A percentile compares a stretch with the other conserved stretches of the same genome.
Evolutionary conservation across 768 basidiomycete species (phyloP).

Genomic region (Pluteus cervinus): DNA sequence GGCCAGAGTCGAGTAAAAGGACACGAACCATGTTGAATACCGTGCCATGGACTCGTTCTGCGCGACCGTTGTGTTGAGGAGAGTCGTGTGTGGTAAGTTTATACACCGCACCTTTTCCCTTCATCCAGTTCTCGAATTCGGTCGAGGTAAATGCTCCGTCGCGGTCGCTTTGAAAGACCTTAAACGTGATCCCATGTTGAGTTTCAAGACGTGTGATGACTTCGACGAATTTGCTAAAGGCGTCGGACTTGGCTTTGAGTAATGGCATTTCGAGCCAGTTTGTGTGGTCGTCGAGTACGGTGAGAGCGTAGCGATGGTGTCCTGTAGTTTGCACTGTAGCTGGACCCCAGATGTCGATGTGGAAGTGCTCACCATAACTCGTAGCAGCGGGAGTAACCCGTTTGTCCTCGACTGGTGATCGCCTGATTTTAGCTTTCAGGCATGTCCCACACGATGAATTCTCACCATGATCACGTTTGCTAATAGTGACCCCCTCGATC

Average conservation of each 20-base stretch:
- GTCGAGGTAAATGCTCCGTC: conserved; percentile 27
- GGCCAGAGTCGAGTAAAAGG: conserved; percentile 17
- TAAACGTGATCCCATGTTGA: conserved; percentile 15
- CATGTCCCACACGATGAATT: conserved; percentile 17
- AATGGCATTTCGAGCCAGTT: no score
- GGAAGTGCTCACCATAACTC: conserved; percentile 15
- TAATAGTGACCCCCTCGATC: no score
- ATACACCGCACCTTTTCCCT: conserved; percentile 21
- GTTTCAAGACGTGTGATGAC: conserved; percentile 18
- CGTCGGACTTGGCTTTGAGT: no score
- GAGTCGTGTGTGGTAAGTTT: conserved; percentile 26
- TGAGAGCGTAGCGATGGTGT: no score
- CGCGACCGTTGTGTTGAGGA: conserved; percentile 29
- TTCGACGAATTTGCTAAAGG: no score
- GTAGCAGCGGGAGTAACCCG: no score
- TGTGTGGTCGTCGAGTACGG: no score
- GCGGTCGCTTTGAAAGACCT: conserved; percentile 21
- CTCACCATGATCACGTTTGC: conserved; percentile 14
- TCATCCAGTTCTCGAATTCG: conserved; percentile 17
- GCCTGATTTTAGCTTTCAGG: conserved; percentile 17
- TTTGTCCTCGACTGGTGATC: conserved; percentile 12
- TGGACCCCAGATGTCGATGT: conserved; percentile 20
- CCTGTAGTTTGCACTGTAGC: conserved; percentile 14
- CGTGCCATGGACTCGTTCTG: conserved; percentile 26
- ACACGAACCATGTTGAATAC: conserved; percentile 17